Evolutionary conservation across 495 filamentous ascomycete genomes (phyloP).

Genomic region (Tuber microsphaerosporum): DNA sequence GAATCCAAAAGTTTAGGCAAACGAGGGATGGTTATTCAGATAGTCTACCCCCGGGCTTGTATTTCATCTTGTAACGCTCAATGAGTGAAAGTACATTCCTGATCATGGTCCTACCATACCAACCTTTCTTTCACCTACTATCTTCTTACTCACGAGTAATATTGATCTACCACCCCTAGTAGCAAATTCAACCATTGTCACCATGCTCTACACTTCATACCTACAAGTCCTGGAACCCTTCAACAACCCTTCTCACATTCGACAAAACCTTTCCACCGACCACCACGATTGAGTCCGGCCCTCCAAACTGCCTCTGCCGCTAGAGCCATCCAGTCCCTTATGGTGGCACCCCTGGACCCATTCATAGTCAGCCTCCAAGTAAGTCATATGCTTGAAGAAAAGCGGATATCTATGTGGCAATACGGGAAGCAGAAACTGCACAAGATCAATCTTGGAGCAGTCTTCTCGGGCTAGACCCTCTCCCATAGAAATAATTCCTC

Average conservation of each 20-base stretch:
- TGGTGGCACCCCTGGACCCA: conserved; percentile 80
- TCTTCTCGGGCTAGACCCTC: conserved; percentile 78
- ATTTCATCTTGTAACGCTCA: conserved; percentile 64
- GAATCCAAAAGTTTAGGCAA: conserved; percentile 53
- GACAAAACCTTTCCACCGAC: conserved; percentile 65
- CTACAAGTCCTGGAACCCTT: conserved; percentile 64
- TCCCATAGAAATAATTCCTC: conserved; percentile 74
- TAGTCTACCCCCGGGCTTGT: conserved; percentile 73
- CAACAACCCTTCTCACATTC: conserved; percentile 65
- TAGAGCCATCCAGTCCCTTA: conserved; percentile 66
- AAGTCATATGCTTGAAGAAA: conserved; percentile 58
- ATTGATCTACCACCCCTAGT: conserved; percentile 69
- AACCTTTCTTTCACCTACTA: not conserved
- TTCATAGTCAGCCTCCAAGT: conserved; percentile 72
- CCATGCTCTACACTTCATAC: conserved; percentile 81
- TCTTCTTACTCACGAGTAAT: not conserved
- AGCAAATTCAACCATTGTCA: conserved; percentile 78
- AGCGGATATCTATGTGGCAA: conserved; percentile 73
- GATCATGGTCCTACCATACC: conserved; percentile 53
- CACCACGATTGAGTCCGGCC: conserved; percentile 57
- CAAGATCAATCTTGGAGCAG: conserved; percentile 69
- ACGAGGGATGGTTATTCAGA: conserved; percentile 58
- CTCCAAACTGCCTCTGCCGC: conserved; percentile 74
- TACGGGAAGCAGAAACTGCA: conserved; percentile 67
- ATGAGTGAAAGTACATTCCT: conserved; percentile 82